A percentile compares a stretch with the other conserved stretches of the same genome.
Conservation (phyloP, 1,284 basidiomycete species). For the Omphalotus olearius region DNA sequence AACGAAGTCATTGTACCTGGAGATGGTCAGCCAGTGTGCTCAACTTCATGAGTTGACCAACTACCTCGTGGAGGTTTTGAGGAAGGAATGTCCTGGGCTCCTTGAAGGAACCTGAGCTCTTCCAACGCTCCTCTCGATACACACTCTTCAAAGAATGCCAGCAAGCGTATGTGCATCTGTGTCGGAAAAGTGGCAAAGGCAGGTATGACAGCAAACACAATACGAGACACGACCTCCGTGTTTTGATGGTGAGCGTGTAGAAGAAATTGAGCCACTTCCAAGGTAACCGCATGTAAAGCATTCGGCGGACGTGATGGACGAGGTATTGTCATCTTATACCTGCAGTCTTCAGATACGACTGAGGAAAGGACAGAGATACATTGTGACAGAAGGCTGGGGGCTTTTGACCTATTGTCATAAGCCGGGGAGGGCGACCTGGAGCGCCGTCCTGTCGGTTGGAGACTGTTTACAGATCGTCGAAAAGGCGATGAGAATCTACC, state of each 20-base stretch:
- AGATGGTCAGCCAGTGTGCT: background rate
- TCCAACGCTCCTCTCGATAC: constrained; percentile 49
- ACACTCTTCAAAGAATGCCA: constrained; percentile 59
- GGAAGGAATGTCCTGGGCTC: constrained; percentile 14
- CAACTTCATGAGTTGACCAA: background rate
- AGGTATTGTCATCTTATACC: constrained; percentile 50
- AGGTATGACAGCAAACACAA: constrained; percentile 61
- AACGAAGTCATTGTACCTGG: background rate
- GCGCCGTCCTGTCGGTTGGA: constrained; percentile 31
- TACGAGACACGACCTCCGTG: constrained; percentile 47
- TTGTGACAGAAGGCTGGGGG: constrained; percentile 49
- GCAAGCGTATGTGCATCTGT: constrained; percentile 53
- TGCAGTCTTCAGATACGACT: constrained; percentile 64
- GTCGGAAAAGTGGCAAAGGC: constrained; percentile 61
- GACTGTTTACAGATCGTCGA: constrained; percentile 38
- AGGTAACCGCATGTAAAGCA: constrained; percentile 54
- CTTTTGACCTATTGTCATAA: constrained; percentile 21
- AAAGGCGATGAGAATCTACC: constrained; percentile 36
- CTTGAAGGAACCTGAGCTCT: constrained; percentile 39
- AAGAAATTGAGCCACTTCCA: constrained; percentile 63
- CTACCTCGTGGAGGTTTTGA: background rate
- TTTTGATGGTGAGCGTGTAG: constrained; percentile 48
- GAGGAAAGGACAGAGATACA: constrained; percentile 63
- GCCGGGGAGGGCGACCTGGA: constrained; percentile 50
- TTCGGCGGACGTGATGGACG: constrained; percentile 61